Evolutionary conservation across 345 rosid species (phyloP), one percentile per base, ranked within the genome.

Genomic region (Eucalyptus brandiana): DNA sequence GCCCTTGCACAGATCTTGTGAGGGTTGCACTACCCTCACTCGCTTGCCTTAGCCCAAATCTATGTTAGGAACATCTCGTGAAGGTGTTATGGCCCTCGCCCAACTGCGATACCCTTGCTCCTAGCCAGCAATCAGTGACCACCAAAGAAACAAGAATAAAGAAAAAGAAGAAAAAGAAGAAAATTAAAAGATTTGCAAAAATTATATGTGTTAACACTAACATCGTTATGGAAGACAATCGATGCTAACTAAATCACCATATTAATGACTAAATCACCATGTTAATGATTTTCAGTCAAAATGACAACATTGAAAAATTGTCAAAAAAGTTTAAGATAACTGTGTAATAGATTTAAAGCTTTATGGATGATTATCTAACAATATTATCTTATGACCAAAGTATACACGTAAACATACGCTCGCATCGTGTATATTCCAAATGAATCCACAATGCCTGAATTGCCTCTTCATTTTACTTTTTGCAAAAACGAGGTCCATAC

Each of bases 151-250:
- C 6, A 65, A 65, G 11, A n/a, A 16, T 4, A 14, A 65, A 65
- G 8, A 17, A 7, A 65, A 16, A 65, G 10, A n/a, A 30, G 1
- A 1, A 30, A 14, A 60, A 14, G 12, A 60, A 5, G 0, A 12
- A 58, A 58, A 56, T 60, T 28, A 6, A 14, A 65, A 30, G 2
- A 50, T 2, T n/a, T 65, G 2, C 3, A n/a, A 65, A n/a, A 65
- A 7, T 30, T 0, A 0, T n/a, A 0, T 2, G 2, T 4, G 3
- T 65, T 65, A n/a, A 0, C 4, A 0, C 19, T 8, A 7, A 4
- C 0, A 6, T 0, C 2, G 0, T 16, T 0, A 15, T 15, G 40
- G 37, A 65, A 15, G 11, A 65, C 19, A n/a, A n/a, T 0, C 1
- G 2, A 7, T 65, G 11, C 2, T 15, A 34, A 15, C 0, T 4